Conservation (phyloP, 2,329 filamentous ascomycete species). For the Alternaria sp. region DNA sequence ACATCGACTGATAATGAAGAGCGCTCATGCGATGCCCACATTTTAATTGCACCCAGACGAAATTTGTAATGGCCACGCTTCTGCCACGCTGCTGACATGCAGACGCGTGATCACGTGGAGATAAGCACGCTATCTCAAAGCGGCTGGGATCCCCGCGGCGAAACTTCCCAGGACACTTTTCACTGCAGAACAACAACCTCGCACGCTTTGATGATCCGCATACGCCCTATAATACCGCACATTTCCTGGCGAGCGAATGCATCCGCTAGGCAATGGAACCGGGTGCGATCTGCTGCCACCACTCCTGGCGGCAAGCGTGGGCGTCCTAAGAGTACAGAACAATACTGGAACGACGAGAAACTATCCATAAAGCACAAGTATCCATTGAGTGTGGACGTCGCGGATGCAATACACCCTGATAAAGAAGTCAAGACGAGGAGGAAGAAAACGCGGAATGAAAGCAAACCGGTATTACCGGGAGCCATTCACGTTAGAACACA, state of each 20-base stretch:
- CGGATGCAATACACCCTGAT: constrained; percentile 20
- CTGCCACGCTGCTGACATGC: background rate
- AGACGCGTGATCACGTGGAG: constrained; percentile 21
- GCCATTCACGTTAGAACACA: constrained; percentile 36
- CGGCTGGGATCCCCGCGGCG: constrained; percentile 17
- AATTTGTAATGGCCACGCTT: background rate
- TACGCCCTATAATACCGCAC: constrained; percentile 24
- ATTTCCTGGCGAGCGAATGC: constrained; percentile 10
- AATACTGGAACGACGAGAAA: constrained; percentile 27
- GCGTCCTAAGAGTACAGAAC: constrained; percentile 4
- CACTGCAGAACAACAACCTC: constrained; percentile 9
- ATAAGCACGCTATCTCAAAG: constrained; percentile 15
- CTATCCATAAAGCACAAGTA: constrained; percentile 27
- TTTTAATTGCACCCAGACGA: background rate
- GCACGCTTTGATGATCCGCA: constrained; percentile 30
- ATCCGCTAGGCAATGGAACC: constrained; percentile 6
- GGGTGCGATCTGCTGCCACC: constrained; percentile 13
- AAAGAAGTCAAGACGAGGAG: constrained; percentile 11
- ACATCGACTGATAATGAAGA: constrained; percentile 1
- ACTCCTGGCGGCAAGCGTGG: constrained; percentile 4
- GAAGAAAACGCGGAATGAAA: constrained; percentile 5
- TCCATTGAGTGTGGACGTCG: constrained; percentile 24
- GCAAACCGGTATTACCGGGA: background rate
- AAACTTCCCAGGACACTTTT: constrained; percentile 2
- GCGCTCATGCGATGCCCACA: background rate